Conservation (phyloP, 768 basidiomycete genomes). For the Leccinum boreale region DNA sequence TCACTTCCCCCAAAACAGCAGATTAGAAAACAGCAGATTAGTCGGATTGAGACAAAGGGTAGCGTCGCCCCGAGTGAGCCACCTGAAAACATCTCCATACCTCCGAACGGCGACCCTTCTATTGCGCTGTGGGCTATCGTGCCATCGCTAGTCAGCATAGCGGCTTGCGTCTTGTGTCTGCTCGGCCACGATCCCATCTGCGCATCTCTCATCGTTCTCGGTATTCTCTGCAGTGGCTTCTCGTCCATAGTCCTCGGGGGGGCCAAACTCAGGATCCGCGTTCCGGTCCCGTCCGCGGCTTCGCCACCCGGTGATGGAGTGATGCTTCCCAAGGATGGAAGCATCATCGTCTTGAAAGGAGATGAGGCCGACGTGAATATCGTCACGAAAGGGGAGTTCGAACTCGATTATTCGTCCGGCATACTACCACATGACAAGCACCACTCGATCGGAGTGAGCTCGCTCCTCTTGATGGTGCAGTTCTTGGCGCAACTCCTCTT, state of each 20-base stretch:
- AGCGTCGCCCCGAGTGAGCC: background rate
- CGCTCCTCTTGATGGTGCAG: slow-evolving; percentile 27
- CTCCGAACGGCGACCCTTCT: slow-evolving; percentile 3
- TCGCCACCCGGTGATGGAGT: slow-evolving; percentile 32
- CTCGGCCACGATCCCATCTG: slow-evolving; percentile 24
- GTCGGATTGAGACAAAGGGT: background rate
- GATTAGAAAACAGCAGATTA: background rate
- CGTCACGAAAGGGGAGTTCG: slow-evolving; percentile 32
- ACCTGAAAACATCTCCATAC: slow-evolving; percentile 5
- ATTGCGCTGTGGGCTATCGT: slow-evolving; percentile 16
- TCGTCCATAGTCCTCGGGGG: slow-evolving; percentile 28
- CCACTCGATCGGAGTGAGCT: slow-evolving; percentile 19
- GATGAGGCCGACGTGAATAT: slow-evolving; percentile 26
- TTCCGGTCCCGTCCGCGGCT: slow-evolving; percentile 19
- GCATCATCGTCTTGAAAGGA: slow-evolving; percentile 27
- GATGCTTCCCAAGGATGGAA: slow-evolving; percentile 17
- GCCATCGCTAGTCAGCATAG: slow-evolving; percentile 25
- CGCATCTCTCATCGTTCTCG: slow-evolving; percentile 29
- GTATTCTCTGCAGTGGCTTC: slow-evolving; percentile 30
- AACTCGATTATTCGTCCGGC: slow-evolving; percentile 21
- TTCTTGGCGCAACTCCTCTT: slow-evolving; percentile 32
- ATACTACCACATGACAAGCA: slow-evolving; percentile 2
- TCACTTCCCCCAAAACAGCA: slow-evolving; percentile 7
- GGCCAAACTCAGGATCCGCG: slow-evolving; percentile 22
- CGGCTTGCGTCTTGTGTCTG: slow-evolving; percentile 17